Base-by-base conservation (phyloP, 768 basidiomycete species). In the Mycena polygramma region DNA sequence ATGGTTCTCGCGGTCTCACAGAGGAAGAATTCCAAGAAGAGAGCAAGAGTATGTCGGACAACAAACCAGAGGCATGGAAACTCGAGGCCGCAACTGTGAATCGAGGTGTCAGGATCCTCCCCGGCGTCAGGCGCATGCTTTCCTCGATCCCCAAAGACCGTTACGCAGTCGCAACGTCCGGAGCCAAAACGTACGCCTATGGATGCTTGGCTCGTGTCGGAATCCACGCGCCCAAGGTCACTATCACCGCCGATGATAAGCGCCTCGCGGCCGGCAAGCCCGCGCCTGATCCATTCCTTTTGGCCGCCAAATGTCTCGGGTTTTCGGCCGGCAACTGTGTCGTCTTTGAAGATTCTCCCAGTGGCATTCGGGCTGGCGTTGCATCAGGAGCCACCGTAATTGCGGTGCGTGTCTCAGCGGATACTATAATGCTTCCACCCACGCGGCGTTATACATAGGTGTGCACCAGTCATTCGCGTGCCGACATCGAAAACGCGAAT, bases 331-430 rank as follows among this genome's bases (percentile, higher is more conserved):
- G 82, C 57, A 84, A 85, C 43, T 90, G 89, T 68, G 84, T 93
- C 74, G 92, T 93, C 36, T 87, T 93, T 53, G 91, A 92, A 76
- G 92, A 93, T 75, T 92, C 92, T 14, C 92, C 92, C 0, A 88
- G 87, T 13, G 92, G 92, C 22, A 88, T 93, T 77, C 81, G 82
- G 36, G 86, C 90, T 0, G 92, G 91, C 14, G 84, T 90, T 41
- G 90, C 90, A 0, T 86, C 88, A 19, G 91, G 92, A 52, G 87
- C 89, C n/a, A 88, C 83, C 19, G 90, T 91, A 24, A 82, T 92
- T 53, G 92, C 91, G 7, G 86, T 30, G 6, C 30, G 30, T 30
- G 30, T 30, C 30, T 30, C 30, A 30, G 30, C 30, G 30, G 30
- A 30, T 30, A 30, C 30, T 30, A 30, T 3, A 30, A 30, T 30